A percentile compares a stretch with the other conserved stretches of the same genome.
These are phyloP conservation scores for Pseudogymnoascus sp. DNA, from an alignment of 2,329 filamentous ascomycete species.

Conservation along the genomic window DNA sequence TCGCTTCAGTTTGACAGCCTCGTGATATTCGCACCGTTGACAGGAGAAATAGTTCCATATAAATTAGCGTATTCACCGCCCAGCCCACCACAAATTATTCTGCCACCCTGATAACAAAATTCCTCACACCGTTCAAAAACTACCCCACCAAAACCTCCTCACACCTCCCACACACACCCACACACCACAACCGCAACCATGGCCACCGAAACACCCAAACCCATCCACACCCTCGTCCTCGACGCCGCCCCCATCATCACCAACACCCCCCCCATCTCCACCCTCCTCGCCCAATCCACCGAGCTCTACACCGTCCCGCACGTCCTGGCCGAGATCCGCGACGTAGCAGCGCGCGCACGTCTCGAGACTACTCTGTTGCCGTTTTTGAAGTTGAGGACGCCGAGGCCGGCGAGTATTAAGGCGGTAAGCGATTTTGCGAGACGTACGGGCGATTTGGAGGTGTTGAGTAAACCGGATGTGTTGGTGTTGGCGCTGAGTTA, in stretches of 20 bases:
- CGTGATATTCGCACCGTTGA: background rate
- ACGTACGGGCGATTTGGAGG: constrained; percentile 79
- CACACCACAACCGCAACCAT: constrained; percentile 17
- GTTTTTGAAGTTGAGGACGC: constrained; percentile 70
- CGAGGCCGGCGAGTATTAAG: constrained; percentile 67
- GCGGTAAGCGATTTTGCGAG: constrained; percentile 78
- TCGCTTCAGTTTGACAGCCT: background rate
- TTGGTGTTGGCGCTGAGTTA: constrained; percentile 85
- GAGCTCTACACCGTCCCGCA: constrained; percentile 74
- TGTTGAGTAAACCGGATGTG: constrained; percentile 82
- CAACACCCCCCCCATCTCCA: constrained; percentile 79
- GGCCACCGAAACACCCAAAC: constrained; percentile 40
- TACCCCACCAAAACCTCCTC: background rate
- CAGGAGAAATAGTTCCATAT: too few relatives aligned
- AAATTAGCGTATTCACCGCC: background rate
- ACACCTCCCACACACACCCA: background rate
- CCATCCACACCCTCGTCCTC: constrained; percentile 74
- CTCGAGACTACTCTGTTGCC: constrained; percentile 79
- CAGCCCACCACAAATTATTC: background rate
- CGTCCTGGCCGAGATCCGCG: constrained; percentile 79
- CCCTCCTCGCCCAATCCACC: constrained; percentile 68
- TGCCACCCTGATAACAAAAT: background rate
- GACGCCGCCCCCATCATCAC: constrained; percentile 92
- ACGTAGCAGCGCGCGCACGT: constrained; percentile 68
- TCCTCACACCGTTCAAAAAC: background rate